Base-by-base conservation (phyloP, 2,329 filamentous ascomycete species). In the Scopulariopsis brevicaulis region DNA sequence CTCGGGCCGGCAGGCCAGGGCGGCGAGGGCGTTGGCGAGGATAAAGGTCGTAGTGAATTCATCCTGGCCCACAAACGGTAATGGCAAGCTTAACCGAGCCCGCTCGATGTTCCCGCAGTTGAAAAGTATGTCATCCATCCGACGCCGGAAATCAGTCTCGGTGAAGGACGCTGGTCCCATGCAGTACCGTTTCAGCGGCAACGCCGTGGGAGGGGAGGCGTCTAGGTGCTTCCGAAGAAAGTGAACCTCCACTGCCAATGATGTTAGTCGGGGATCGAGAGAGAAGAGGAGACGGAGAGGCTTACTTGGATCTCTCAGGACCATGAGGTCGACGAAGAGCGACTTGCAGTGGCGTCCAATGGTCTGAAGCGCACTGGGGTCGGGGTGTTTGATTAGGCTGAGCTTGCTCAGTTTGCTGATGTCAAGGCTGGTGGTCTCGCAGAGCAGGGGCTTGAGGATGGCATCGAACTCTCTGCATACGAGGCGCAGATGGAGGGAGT, bases 261-360 rank as follows among this genome's bases (percentile, higher is more conserved):
- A 34, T 20, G 34, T 24, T 20, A 53, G 37, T n/a, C 20, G 12
- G 25, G 10, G 55, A 7, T 25, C 4, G 10, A 32, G 15, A 22
- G 20, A 18, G 35, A 22, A 35, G 15, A 7, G n/a, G 34, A 20
- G 32, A 28, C 8, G 22, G 25, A 43, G 51, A 34, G 20, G 32
- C 73, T 62, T 67, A 79, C 78, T 64, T 57, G 79, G 76, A 63
- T 81, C 78, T 62, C 78, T 73, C 43, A 81, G 65, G 18, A 79
- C 71, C 75, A 78, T 79, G 65, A 81, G 66, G 63, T 81, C 78
- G 54, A 81, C 69, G 59, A 76, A 78, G 4, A 81, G 63, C 34
- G 75, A 73, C 62, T 74, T 74, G 69, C 76, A 78, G n/a, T 76
- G 68, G 34, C 71, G 69, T 2, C 75, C 77, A 55, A 78, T 70